phyloP scores from a whole-genome alignment of 192 early-diverging fungal genomes.

The Coemansia sp. region DNA sequence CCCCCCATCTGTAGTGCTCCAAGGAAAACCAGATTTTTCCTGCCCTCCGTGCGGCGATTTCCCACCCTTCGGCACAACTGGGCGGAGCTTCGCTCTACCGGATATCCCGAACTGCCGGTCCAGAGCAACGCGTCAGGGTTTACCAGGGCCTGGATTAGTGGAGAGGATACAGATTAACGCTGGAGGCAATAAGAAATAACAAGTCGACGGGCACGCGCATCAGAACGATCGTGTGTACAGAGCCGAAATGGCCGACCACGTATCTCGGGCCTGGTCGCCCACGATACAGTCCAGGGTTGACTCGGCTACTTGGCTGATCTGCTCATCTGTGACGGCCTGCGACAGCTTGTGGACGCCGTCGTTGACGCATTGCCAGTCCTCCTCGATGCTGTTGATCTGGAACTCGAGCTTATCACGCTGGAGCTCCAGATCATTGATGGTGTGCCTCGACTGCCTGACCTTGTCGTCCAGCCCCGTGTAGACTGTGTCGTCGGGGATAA shows the following conservation, averaged over 20 bases:
- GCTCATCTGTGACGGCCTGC: slow-evolving; percentile 3
- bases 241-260: slow-evolving; percentile 28
- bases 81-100: too few species aligned
- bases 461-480: slow-evolving; percentile 31
- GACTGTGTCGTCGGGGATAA: slow-evolving; percentile 41
- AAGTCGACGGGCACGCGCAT: neutral
- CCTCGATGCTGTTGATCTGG: slow-evolving; percentile 45
- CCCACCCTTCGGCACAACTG: too few species aligned
- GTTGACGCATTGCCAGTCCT: slow-evolving; percentile 44
- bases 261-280: slow-evolving; percentile 37
- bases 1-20: too few species aligned
- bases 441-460: slow-evolving; percentile 27
- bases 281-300: slow-evolving; percentile 40
- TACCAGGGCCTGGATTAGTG: too few species aligned
- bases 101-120: too few species aligned
- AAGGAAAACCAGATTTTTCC: too few species aligned
- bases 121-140: too few species aligned
- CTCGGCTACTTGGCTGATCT: slow-evolving; percentile 13
- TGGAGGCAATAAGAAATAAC: neutral
- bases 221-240: slow-evolving; percentile 15
- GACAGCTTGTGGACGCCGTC: slow-evolving; percentile 27
- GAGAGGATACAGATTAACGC: neutral
- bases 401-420: slow-evolving; percentile 46
- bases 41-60: too few species aligned
- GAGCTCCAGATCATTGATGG: slow-evolving; percentile 37